Conservation (phyloP, 2,329 filamentous ascomycete species). For the Alternaria sp. region DNA sequence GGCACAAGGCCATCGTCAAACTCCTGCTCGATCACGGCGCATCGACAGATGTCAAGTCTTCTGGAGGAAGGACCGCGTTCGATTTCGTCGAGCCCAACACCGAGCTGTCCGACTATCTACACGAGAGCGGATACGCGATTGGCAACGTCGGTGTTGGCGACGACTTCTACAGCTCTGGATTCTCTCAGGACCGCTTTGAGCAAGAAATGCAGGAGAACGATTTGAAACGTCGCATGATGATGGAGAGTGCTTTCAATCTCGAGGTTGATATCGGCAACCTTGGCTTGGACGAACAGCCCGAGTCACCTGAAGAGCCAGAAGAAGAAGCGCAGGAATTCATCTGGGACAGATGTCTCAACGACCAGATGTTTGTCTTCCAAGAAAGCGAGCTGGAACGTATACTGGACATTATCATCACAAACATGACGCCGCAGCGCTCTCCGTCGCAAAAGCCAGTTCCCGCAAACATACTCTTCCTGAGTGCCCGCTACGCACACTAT, state of each 20-base stretch:
- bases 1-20: conserved; percentile 95
- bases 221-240: conserved; percentile 96
- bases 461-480: conserved; percentile 95
- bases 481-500: conserved; percentile 94
- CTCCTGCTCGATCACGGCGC: conserved; percentile 89
- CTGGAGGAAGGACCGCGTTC: conserved; percentile 89
- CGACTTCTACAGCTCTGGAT: conserved; percentile 93
- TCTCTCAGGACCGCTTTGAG: conserved; percentile 92
- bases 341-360: conserved; percentile 91
- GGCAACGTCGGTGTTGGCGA: conserved; percentile 79
- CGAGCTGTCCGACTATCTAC: conserved; percentile 94
- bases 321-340: conserved; percentile 94
- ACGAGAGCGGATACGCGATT: conserved; percentile 91
- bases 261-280: conserved; percentile 96
- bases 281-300: conserved; percentile 92
- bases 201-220: conserved; percentile 98
- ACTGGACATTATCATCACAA: conserved; percentile 93
- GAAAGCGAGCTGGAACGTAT: conserved; percentile 91
- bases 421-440: conserved; percentile 95
- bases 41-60: conserved; percentile 94
- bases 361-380: conserved; percentile 99
- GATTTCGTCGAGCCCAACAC: conserved; percentile 96
- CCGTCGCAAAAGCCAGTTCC: conserved; percentile 97
- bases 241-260: conserved; percentile 95
- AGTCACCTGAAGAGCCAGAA: conserved; percentile 77